Base-by-base conservation (phyloP, 23 red algal genomes). In the Pyropia haitanensis region DNA sequence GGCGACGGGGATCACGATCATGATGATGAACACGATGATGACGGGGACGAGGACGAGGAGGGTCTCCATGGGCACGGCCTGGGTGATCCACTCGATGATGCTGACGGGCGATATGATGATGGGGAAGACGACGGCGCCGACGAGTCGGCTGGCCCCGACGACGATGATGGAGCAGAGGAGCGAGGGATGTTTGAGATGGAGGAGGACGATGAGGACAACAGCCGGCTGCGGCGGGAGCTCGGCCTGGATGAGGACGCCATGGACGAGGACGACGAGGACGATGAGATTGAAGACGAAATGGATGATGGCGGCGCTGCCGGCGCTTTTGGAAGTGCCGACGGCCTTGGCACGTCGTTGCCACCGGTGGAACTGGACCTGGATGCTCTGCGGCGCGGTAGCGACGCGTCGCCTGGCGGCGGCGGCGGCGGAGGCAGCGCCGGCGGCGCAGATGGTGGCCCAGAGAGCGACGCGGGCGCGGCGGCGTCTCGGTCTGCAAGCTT, bases 291-390 rank as follows among this genome's bases (percentile, higher is more conserved):
- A 6, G 70, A 78, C 54, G 76, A 91, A 23, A 46, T 57, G 24
- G 87, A 75, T 29, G 60, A 39, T 6, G 44, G 72, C 21, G 70
- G 70, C 44, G 66, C 53, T 6, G 44, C 77, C 21, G 70, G 70
- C 44, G 66, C 68, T 0, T 76, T 91, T 60, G 77, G 71, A n/a
- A 46, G 39, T 46, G 71, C 63, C 14, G 76, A 80, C 44, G 71
- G 74, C 13, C 44, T 82, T 4, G 32, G 69, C 31, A 64, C 62
- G n/a, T 77, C 87, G 27, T 46, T 91, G 18, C 87, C 87, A 58
- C 69, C 87, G 21, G 62, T 91, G 17, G 81, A 87, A 28, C 71
- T 87, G 32, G 70, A 87, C 61, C 81, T 69, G 63, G 81, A 87
- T 27, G 60, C 70, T 49, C 62, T 87, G 24, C 71, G 61, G 14